Evolutionary conservation across 208 protist genomes (phyloP).

Genomic region (Borovskyia barvae): DNA sequence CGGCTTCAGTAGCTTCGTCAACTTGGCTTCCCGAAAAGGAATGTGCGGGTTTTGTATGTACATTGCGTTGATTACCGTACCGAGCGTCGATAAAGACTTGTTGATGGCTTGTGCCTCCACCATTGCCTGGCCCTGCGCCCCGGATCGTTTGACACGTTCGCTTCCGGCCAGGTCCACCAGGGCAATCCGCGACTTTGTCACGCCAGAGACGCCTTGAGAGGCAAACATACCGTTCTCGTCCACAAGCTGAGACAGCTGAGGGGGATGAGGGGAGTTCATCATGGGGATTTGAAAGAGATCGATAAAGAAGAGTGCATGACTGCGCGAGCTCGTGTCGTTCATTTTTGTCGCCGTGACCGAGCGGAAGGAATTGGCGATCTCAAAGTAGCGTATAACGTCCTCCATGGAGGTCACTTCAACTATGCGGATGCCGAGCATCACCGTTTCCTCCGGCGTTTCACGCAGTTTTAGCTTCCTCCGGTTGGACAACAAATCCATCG

Average conservation of each 20-base stretch:
- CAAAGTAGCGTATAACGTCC: slow-evolving; percentile 74
- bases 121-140: slow-evolving; percentile 79
- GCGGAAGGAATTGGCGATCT: slow-evolving; percentile 75
- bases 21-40: slow-evolving; percentile 90
- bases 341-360: slow-evolving; percentile 80
- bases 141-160: slow-evolving; percentile 90
- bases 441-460: slow-evolving; percentile 75
- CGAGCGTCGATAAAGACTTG: slow-evolving; percentile 82
- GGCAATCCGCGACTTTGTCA: slow-evolving; percentile 90
- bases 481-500: slow-evolving; percentile 80
- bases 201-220: slow-evolving; percentile 49
- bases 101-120: slow-evolving; percentile 93
- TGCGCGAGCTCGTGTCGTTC: slow-evolving; percentile 90
- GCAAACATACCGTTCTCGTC: slow-evolving; percentile 41
- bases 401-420: slow-evolving; percentile 69
- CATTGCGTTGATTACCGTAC: slow-evolving; percentile 87
- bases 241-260: slow-evolving; percentile 46
- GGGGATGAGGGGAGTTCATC: slow-evolving; percentile 21
- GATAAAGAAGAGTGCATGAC: slow-evolving; percentile 91
- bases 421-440: slow-evolving; percentile 52
- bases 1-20: slow-evolving; percentile 90
- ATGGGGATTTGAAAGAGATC: slow-evolving; percentile 68
- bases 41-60: slow-evolving; percentile 72
- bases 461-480: slow-evolving; percentile 83
- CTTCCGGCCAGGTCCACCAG: slow-evolving; percentile 96